phyloP scores from a whole-genome alignment of 2,329 filamentous ascomycete genomes.

The Tolypocladium tropicale region DNA sequence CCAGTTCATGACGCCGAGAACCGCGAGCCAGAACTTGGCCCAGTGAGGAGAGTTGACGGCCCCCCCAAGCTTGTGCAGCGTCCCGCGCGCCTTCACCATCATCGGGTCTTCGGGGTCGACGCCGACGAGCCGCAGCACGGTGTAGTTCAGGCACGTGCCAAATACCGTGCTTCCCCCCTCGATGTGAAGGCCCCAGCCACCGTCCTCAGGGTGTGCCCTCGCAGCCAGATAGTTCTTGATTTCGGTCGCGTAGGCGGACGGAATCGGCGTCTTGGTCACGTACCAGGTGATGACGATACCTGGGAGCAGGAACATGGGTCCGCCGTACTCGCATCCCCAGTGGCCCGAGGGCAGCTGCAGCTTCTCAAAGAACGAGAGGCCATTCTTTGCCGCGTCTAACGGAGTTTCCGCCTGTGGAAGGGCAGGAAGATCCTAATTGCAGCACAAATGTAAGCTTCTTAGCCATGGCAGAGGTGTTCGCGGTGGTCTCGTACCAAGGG shows the following conservation, averaged over 20 bases:
- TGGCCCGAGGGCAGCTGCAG: conserved; percentile 83
- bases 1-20: conserved; percentile 77
- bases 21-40: conserved; percentile 91
- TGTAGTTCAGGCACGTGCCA: conserved; percentile 84
- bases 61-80: conserved; percentile 77
- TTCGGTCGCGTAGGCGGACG: conserved; percentile 69
- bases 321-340: conserved; percentile 96
- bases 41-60: conserved; percentile 81
- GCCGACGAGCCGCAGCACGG: conserved; percentile 67
- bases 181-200: conserved; percentile 96
- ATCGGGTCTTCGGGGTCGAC: conserved; percentile 73
- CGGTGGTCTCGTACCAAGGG: conserved; percentile 50
- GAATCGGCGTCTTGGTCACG: conserved; percentile 78
- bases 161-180: conserved; percentile 90
- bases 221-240: conserved; percentile 90
- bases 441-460: conserved; percentile 1
- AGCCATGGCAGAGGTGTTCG: neutral
- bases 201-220: conserved; percentile 73
- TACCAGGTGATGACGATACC: conserved; percentile 81
- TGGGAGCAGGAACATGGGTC: conserved; percentile 89
- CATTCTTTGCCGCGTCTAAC: conserved; percentile 71
- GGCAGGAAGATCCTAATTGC: conserved; percentile 56
- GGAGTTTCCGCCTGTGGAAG: conserved; percentile 63
- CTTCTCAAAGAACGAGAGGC: conserved; percentile 77
- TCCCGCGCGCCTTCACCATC: conserved; percentile 75